These are phyloP conservation scores for Scalesia atractyloides DNA, from an alignment of 129 eudicot species.

Conservation along the genomic window DNA sequence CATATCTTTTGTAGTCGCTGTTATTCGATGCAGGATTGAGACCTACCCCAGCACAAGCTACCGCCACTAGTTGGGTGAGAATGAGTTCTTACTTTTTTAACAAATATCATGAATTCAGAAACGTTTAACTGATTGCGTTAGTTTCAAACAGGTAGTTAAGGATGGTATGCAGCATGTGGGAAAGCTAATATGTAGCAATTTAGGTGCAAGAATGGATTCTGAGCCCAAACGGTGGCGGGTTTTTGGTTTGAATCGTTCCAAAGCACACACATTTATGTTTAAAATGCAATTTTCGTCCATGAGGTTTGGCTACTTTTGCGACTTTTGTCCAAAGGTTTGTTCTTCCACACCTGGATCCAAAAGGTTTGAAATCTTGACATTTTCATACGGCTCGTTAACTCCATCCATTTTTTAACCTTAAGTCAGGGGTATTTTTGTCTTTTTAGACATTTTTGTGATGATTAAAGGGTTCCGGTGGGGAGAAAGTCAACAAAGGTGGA, in stretches of 20 bases:
- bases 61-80: constrained; percentile 97
- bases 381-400: too few species aligned
- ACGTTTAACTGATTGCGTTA: constrained; percentile 13
- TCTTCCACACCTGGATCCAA: too few species aligned
- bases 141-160: constrained; percentile 64
- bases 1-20: constrained; percentile 73
- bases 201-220: constrained; percentile 99
- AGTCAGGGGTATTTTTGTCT: too few species aligned
- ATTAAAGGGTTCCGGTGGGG: too few species aligned
- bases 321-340: too few species aligned
- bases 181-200: constrained; percentile 90
- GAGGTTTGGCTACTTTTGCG: too few species aligned
- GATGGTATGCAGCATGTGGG: constrained; percentile 99
- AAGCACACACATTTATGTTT: background rate
- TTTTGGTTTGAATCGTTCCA: constrained; percentile 52
- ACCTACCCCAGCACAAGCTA: constrained; percentile 97
- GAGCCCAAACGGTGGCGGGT: constrained; percentile 97
- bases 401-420: too few species aligned
- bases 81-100: constrained; percentile 24
- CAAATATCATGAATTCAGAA: background rate
- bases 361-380: too few species aligned
- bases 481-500: too few species aligned
- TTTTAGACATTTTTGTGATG: too few species aligned
- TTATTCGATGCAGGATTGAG: constrained; percentile 98
- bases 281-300: too few species aligned